A percentile compares a stretch with the other conserved stretches of the same genome.
Evolutionary conservation across 805 yeast genomes (phyloP).

Genomic region (Starmerella bacillaris): DNA sequence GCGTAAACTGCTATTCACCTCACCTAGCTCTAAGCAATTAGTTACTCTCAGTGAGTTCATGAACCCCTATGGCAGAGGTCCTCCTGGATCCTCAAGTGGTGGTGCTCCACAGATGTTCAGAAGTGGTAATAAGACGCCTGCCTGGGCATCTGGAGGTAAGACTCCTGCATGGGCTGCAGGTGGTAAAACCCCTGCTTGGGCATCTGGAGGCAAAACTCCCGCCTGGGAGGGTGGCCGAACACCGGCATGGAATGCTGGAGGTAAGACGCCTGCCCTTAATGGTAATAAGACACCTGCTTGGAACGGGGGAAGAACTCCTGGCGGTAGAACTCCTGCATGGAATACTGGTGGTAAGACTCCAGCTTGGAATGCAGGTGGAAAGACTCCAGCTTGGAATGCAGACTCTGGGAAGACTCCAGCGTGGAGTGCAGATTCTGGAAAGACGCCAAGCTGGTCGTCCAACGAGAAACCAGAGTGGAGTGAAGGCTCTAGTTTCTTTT

Average conservation of each 20-base stretch:
- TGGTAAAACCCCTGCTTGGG: constrained; percentile 38
- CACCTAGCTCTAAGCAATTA: constrained; percentile 38
- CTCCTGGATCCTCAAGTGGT: constrained; percentile 8
- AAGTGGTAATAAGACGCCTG: constrained; percentile 15
- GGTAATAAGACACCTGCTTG: constrained; percentile 8
- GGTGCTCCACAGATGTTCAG: constrained; percentile 12
- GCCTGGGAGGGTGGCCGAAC: constrained; percentile 21
- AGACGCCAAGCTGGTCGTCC: constrained; percentile 22
- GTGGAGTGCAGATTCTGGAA: constrained; percentile 26
- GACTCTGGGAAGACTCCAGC: constrained; percentile 16
- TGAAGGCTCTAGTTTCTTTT: background rate
- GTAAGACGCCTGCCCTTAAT: constrained; percentile 27
- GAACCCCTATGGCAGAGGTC: constrained; percentile 19
- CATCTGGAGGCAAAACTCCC: constrained; percentile 25
- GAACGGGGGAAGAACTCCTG: constrained; percentile 12
- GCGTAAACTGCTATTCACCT: constrained; percentile 53
- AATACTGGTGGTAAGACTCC: constrained; percentile 29
- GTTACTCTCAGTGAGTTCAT: constrained; percentile 67
- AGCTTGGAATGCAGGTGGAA: constrained; percentile 27
- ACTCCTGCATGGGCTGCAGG: constrained; percentile 24
- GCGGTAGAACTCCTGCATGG: constrained; percentile 32
- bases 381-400: constrained; percentile 19
- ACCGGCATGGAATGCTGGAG: constrained; percentile 18
- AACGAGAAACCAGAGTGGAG: constrained; percentile 5
- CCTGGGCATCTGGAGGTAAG: constrained; percentile 17